Base-by-base conservation (phyloP, 805 yeast species). In the Candida endomychidarum region DNA sequence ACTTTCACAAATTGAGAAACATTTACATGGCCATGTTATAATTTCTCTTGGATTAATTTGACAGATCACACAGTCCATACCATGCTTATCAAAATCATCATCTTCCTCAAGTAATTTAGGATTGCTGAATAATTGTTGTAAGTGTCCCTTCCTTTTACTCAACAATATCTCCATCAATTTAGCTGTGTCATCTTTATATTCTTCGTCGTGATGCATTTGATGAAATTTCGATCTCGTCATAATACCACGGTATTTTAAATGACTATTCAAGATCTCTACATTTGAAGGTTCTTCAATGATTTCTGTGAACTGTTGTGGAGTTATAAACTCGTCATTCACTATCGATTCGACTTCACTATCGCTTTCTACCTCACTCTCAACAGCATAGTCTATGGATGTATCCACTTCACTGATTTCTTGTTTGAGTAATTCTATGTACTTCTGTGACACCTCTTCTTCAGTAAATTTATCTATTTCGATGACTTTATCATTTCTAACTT, bases 1-100 rank as follows among this genome's bases (percentile, higher is more conserved):
- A 18, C 77, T 74, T 48, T 89, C 96, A 60, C 97, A 90, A 4
- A 90, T 69, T 0, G 96, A 89, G 41, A 90, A 77, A 59, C 97
- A 90, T 51, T 80, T 77, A 57, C 97, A 90, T 0, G 97, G 97
- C 97, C 97, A 90, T 2, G 91, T 67, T 7, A 90, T 80, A 29
- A 90, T 77, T 42, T 83, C 85, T 48, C 96, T 71, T 4, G 80
- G 75, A 42, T 83, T 78, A 4, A 74, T 70, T 50, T 84, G 91
- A 57, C 97, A 90, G 2, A 90, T 82, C 5, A 86, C 95, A 61
- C 97, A 89, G 5, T 68, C 66, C 5, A 77, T 48, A 8, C 16
- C 67, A 20, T 12, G 18, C 9, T 16, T 23, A 8, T 23, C 28
- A 23, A 16, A 12, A 19, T 58, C 58, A 5, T 58, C 47, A 6